Base-by-base conservation (phyloP, 495 filamentous ascomycete species). In the Talaromyces borbonicus region DNA sequence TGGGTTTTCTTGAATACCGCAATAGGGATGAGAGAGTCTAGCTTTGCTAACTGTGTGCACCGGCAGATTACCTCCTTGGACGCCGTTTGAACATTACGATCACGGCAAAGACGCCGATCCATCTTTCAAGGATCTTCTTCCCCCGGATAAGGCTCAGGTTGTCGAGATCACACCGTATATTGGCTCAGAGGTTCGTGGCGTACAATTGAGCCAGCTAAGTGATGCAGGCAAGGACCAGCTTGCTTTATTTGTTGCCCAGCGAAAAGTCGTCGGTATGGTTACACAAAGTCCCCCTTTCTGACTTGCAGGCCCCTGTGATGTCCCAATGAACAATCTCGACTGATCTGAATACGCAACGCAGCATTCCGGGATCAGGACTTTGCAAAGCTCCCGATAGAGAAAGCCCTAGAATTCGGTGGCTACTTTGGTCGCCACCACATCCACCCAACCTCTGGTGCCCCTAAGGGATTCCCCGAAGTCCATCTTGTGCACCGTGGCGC, bases 401-500 rank as follows among this genome's bases (percentile, higher is more conserved):
- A 71, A 22, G 74, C 70, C 14, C 65, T 80, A 31, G 67, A 75
- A 35, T 76, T 71, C 43, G 72, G 67, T 46, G 68, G 69, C 50
- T 80, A 82, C 57, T 83, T 80, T 52, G 79, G 79, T 24, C 69
- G 75, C 8, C 73, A 76, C 42, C 77, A 81, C 62, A 72, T 82
- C 16, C 78, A 83, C 52, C 76, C 77, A 24, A 77, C 78, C 15
- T 79, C 72, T 4, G 77, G 77, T 8, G 69, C 74, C 4, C 78
- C 79, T 18, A 72, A 74, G 49, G 79, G 71, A 23, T 73, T 67
- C 57, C 77, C 75, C 0, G 71, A 81, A 48, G 57, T 83, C 41
- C 79, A 82, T 50, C 69, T 83, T 5, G 75, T 80, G 14, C 74
- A 80, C 58, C 71, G 75, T 1, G 71, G 73, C 8, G 73, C 71